Percentiles rank a stretch among this genome's conserved stretches.
Conservation (phyloP, 345 rosid genomes). For the Corchorus capsularis region DNA sequence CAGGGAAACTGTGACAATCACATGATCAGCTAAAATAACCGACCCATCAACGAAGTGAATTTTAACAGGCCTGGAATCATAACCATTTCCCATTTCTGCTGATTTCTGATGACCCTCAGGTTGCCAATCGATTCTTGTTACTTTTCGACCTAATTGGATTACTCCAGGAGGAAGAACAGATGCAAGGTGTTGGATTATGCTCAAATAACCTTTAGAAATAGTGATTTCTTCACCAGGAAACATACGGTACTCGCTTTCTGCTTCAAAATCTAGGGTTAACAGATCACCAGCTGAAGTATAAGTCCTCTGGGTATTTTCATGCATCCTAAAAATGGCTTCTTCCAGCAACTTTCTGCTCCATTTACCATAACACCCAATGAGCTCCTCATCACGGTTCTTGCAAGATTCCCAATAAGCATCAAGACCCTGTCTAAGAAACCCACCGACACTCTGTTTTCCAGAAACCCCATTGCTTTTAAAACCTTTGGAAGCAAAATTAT, state of each 20-base stretch:
- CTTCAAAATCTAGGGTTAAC: conserved; percentile 60
- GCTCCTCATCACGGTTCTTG: conserved; percentile 34
- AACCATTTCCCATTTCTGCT: conserved; percentile 37
- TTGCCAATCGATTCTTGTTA: conserved; percentile 73
- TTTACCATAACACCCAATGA: conserved; percentile 40
- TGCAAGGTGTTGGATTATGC: conserved; percentile 66
- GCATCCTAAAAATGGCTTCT: conserved; percentile 75
- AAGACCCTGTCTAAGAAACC: conserved; percentile 58
- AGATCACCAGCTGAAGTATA: conserved; percentile 91
- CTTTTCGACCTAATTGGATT: conserved; percentile 66
- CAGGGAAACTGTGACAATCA: conserved; percentile 81
- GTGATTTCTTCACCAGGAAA: conserved; percentile 96
- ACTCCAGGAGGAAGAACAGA: conserved; percentile 73
- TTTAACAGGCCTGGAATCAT: conserved; percentile 52
- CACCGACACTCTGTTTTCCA: conserved; percentile 58
- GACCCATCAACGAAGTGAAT: conserved; percentile 89
- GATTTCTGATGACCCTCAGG: conserved; percentile 27
- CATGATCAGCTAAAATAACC: conserved; percentile 75
- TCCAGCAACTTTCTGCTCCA: conserved; percentile 59
- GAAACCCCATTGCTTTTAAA: conserved; percentile 36
- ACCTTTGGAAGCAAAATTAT: conserved; percentile 42
- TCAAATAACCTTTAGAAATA: conserved; percentile 86
- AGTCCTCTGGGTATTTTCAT: conserved; percentile 79
- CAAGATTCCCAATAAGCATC: conserved; percentile 55
- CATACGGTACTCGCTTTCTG: conserved; percentile 91